Evolutionary conservation across 176 grass and related monocot genomes (phyloP).

Genomic region (Aegilops umbellulata): DNA sequence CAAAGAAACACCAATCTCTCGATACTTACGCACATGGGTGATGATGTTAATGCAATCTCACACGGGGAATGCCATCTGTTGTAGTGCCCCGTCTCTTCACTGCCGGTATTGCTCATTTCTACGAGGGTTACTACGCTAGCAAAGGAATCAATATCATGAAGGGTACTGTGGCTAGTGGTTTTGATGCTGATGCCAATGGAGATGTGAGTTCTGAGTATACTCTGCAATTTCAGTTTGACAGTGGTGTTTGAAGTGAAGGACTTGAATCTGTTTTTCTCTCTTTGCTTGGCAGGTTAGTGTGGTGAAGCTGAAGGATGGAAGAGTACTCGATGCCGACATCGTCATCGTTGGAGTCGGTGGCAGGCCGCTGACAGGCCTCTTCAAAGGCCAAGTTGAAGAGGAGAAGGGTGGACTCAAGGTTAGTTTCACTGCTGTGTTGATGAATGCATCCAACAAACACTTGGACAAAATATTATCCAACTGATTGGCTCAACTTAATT

Average conservation of each 20-base stretch:
- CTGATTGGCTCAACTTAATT: not conserved
- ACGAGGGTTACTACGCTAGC: constrained; percentile 80
- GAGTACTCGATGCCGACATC: constrained; percentile 71
- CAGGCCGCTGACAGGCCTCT: constrained; percentile 72
- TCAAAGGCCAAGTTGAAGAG: constrained; percentile 79
- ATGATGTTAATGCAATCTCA: not conserved
- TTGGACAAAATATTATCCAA: not conserved
- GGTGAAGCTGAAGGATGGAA: constrained; percentile 88
- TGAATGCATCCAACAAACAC: not conserved
- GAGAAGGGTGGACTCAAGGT: constrained; percentile 99
- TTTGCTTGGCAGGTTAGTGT: constrained; percentile 56
- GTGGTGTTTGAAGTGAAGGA: not conserved
- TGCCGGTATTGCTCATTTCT: constrained; percentile 84
- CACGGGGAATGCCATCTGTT: constrained; percentile 22
- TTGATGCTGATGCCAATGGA: constrained; percentile 74
- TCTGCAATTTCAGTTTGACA: not conserved
- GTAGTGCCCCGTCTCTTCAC: constrained; percentile 94
- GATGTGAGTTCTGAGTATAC: constrained; percentile 66
- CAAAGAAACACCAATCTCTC: not conserved
- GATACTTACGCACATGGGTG: not conserved
- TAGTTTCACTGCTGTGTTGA: not conserved
- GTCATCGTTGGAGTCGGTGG: constrained; percentile 91
- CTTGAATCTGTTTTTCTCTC: constrained; percentile 14
- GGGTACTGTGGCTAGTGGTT: constrained; percentile 74
- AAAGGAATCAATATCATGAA: constrained; percentile 88